A percentile compares a stretch with the other conserved stretches of the same genome.
Conservation (phyloP, 345 rosid genomes). For the Pelargonium nanum region DNA sequence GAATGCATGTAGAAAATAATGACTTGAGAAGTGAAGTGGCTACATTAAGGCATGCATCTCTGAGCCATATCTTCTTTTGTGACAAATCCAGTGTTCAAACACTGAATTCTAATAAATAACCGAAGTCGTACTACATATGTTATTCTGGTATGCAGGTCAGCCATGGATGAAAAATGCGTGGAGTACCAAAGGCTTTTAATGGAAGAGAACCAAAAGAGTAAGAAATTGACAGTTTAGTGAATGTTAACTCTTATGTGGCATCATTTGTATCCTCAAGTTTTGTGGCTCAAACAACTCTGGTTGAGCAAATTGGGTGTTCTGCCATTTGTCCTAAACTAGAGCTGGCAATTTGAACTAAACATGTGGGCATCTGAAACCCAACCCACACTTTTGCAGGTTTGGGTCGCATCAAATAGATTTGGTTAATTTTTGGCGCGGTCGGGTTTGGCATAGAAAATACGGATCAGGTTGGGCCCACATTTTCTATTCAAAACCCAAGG, state of each 20-base stretch:
- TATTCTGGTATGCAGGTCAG: slow-evolving; percentile 33
- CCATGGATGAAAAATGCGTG: slow-evolving; percentile 33
- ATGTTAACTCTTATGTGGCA: background rate
- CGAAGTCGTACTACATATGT: background rate
- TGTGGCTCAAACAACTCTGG: too few relatives aligned
- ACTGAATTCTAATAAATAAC: background rate
- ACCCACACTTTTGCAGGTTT: too few relatives aligned
- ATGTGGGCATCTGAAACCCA: too few relatives aligned
- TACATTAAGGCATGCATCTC: slow-evolving; percentile 38
- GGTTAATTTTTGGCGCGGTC: too few relatives aligned
- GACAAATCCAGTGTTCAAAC: background rate
- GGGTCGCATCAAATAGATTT: too few relatives aligned
- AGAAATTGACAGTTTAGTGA: slow-evolving; percentile 18
- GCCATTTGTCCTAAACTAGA: too few relatives aligned
- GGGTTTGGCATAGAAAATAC: too few relatives aligned
- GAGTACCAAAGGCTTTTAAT: slow-evolving; percentile 49
- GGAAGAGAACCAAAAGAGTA: slow-evolving; percentile 75
- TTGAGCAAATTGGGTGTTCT: too few relatives aligned
- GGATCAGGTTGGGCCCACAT: too few relatives aligned
- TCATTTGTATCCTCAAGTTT: background rate
- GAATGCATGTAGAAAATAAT: slow-evolving; percentile 27
- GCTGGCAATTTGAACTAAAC: too few relatives aligned
- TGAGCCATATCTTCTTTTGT: background rate
- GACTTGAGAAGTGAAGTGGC: slow-evolving; percentile 39
- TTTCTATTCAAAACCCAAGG: too few relatives aligned